Conservation (phyloP, 768 basidiomycete species). For the Amanita pseudoporphyria region DNA sequence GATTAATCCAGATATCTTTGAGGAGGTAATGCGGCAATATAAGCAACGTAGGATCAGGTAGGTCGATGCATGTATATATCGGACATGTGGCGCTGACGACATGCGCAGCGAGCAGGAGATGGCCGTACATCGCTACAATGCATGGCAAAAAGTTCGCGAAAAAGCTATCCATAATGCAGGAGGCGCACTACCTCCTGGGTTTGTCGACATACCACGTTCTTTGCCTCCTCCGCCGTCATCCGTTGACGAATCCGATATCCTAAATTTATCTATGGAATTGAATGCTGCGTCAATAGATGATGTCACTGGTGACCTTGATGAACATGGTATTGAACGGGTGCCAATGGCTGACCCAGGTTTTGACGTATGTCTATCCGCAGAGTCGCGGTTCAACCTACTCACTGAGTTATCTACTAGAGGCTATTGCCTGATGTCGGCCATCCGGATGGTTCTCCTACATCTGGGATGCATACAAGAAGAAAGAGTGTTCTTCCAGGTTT, state of each 20-base stretch:
- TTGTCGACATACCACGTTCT: conserved; percentile 55
- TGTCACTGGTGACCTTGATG: conserved; percentile 61
- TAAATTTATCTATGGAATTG: conserved; percentile 85
- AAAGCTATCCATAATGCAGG: conserved; percentile 63
- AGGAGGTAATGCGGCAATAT: conserved; percentile 88
- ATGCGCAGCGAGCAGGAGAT: conserved; percentile 73
- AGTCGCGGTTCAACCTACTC: conserved; percentile 1
- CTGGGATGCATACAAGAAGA: conserved; percentile 79
- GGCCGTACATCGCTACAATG: conserved; percentile 74
- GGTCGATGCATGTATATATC: conserved; percentile 22
- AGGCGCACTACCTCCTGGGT: conserved; percentile 63
- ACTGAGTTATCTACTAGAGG: conserved; percentile 28
- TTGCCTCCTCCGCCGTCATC: conserved; percentile 73
- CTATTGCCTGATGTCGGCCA: conserved; percentile 56
- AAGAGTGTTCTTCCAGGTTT: conserved; percentile 91
- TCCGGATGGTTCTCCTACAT: conserved; percentile 46
- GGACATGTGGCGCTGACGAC: not conserved
- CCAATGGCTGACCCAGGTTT: conserved; percentile 89
- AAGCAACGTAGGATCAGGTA: conserved; percentile 81
- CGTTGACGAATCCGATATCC: conserved; percentile 76
- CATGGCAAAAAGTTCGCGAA: conserved; percentile 83
- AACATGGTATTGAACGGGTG: conserved; percentile 77
- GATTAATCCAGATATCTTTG: conserved; percentile 94
- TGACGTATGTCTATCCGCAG: conserved; percentile 46
- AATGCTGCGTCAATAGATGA: conserved; percentile 77